Conservation (phyloP, 306 rosid species). For the Casuarina cunninghamiana region DNA sequence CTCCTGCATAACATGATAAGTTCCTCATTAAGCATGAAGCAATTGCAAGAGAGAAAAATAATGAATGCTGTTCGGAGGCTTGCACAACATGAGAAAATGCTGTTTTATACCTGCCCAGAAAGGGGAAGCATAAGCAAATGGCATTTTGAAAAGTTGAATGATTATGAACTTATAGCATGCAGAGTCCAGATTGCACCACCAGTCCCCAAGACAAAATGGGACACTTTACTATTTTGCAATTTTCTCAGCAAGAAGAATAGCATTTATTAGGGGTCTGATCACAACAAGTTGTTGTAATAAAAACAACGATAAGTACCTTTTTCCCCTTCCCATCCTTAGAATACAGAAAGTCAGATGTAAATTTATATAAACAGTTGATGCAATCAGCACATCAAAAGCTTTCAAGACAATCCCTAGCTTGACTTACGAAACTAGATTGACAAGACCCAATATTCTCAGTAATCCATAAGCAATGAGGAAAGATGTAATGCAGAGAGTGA, state of each 20-base stretch:
- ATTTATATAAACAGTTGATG: neutral
- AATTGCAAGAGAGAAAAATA: neutral
- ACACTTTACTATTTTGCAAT: neutral
- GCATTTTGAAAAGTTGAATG: neutral
- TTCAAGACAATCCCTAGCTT: neutral
- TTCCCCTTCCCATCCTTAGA: constrained; percentile 8
- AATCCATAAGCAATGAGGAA: neutral
- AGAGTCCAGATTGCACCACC: neutral
- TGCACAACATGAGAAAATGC: neutral
- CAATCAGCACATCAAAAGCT: neutral
- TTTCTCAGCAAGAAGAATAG: neutral
- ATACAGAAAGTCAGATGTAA: neutral
- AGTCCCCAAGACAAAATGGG: neutral
- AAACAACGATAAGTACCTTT: neutral
- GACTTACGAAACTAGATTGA: neutral
- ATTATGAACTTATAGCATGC: neutral
- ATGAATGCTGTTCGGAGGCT: neutral
- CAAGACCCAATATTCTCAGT: neutral
- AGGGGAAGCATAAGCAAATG: neutral
- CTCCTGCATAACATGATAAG: constrained; percentile 52
- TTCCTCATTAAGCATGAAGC: neutral
- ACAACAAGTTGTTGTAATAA: constrained; percentile 2
- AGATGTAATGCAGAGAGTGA: constrained; percentile 8
- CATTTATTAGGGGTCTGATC: neutral
- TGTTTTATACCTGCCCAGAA: neutral